Evolutionary conservation across 208 protist species (phyloP).

Genomic region (Novymonas esmeraldas): DNA sequence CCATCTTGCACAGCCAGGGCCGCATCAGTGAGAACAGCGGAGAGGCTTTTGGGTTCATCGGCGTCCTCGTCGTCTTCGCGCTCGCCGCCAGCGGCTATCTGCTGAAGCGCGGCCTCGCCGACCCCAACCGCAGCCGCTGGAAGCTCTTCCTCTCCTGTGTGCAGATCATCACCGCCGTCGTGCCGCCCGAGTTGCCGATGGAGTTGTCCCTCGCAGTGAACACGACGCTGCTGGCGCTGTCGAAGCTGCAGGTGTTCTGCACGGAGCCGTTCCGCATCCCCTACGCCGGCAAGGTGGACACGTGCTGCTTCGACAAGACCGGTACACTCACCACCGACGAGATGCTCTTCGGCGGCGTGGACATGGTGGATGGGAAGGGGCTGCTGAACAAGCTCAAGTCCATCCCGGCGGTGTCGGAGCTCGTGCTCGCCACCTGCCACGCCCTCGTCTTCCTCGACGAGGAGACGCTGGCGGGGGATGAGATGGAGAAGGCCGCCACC

Average conservation of each 20-base stretch:
- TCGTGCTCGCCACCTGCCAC: slow-evolving; percentile 91
- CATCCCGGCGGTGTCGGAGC: slow-evolving; percentile 69
- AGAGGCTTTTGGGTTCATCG: slow-evolving; percentile 97
- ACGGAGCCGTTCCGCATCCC: slow-evolving; percentile 99
- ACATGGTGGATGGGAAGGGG: slow-evolving; percentile 90
- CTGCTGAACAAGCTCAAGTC: slow-evolving; percentile 78
- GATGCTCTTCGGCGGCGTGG: slow-evolving; percentile 93
- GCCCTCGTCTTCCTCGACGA: slow-evolving; percentile 90
- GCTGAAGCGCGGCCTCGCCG: slow-evolving; percentile 87
- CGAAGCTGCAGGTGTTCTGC: slow-evolving; percentile 93
- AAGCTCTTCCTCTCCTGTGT: slow-evolving; percentile 98
- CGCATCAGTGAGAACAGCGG: slow-evolving; percentile 95
- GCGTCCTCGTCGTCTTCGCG: slow-evolving; percentile 97
- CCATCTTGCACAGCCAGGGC: slow-evolving; percentile 93
- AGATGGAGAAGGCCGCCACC: slow-evolving; percentile 96
- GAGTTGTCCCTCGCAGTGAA: slow-evolving; percentile 99
- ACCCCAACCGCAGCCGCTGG: slow-evolving; percentile 87
- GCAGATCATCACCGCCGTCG: slow-evolving; percentile 98
- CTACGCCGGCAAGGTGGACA: slow-evolving; percentile 98
- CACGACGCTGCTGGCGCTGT: slow-evolving; percentile 93
- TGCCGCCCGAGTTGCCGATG: slow-evolving; percentile 99
- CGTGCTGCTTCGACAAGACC: slow-evolving; percentile 99
- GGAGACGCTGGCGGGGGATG: slow-evolving; percentile 93
- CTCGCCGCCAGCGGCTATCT: slow-evolving; percentile 95
- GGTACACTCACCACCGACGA: slow-evolving; percentile 98